Evolutionary conservation across 2,329 filamentous ascomycete species (phyloP).

Genomic region (Lasiodiplodia sp.): DNA sequence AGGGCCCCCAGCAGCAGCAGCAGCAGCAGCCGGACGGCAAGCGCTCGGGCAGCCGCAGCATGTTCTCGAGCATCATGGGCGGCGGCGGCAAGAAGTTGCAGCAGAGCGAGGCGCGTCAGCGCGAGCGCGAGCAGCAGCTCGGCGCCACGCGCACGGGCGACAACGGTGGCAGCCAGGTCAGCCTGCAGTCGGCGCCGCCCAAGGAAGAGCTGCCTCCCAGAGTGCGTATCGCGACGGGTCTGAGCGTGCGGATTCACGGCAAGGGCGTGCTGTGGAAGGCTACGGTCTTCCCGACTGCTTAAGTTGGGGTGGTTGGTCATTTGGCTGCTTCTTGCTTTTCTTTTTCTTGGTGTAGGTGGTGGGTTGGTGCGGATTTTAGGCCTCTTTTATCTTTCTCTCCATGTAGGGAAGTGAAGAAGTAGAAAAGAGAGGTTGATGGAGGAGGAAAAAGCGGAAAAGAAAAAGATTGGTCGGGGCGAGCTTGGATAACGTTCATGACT

Average conservation of each 20-base stretch:
- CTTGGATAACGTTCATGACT: slow-evolving; percentile 18
- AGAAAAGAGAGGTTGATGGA: background rate
- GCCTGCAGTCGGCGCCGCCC: slow-evolving; percentile 26
- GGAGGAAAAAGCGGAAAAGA: background rate
- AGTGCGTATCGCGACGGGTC: slow-evolving; percentile 56
- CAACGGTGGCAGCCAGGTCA: slow-evolving; percentile 28
- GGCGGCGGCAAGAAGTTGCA: slow-evolving; percentile 28
- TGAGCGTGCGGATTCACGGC: slow-evolving; percentile 57
- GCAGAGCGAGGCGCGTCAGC: slow-evolving; percentile 1
- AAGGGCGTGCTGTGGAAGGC: slow-evolving; percentile 58
- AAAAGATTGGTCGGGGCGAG: background rate
- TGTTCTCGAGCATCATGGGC: slow-evolving; percentile 54
- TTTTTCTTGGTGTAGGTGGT: background rate
- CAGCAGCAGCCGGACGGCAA: slow-evolving; percentile 31
- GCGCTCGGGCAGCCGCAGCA: slow-evolving; percentile 38
- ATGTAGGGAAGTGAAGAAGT: background rate
- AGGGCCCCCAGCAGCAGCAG: background rate
- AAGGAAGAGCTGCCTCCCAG: slow-evolving; percentile 53
- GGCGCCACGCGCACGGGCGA: background rate
- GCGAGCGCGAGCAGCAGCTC: slow-evolving; percentile 26
- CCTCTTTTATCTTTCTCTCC: background rate
- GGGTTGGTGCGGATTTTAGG: background rate
- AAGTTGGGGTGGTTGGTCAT: background rate
- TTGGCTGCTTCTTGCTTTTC: background rate
- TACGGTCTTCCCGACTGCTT: slow-evolving; percentile 46